Evolutionary conservation across 805 yeast genomes (phyloP).

Genomic region (Dipodascus albidus): DNA sequence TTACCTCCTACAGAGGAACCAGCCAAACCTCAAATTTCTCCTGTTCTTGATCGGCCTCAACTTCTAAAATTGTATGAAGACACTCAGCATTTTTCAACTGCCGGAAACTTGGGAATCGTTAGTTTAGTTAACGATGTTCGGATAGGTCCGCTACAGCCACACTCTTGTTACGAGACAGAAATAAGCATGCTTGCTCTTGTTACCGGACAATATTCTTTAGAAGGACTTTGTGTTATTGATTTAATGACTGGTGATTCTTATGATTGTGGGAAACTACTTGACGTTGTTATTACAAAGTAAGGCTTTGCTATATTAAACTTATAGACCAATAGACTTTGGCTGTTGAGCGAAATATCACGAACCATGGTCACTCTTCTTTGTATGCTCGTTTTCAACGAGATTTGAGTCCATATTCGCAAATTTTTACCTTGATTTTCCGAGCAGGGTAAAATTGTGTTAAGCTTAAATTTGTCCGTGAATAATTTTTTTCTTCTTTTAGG

Average conservation of each 20-base stretch:
- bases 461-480: not conserved
- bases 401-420: too few species aligned
- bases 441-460: not conserved
- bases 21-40: not conserved
- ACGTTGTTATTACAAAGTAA: slow-evolving; percentile 40
- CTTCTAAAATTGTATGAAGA: not conserved
- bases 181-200: slow-evolving; percentile 49
- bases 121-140: slow-evolving; percentile 55
- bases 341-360: not conserved
- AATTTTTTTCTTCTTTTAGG: not conserved
- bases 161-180: slow-evolving; percentile 52
- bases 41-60: not conserved
- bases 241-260: slow-evolving; percentile 51
- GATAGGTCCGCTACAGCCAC: slow-evolving; percentile 50
- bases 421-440: not conserved
- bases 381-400: too few species aligned
- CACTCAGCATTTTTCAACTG: slow-evolving; percentile 21
- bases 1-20: not conserved
- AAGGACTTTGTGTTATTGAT: slow-evolving; percentile 57
- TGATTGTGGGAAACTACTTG: slow-evolving; percentile 60
- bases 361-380: not conserved
- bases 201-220: slow-evolving; percentile 51
- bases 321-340: not conserved
- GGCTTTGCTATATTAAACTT: too few species aligned
- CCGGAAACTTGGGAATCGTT: slow-evolving; percentile 44